Evolutionary conservation across 306 rosid genomes (phyloP).

Genomic region (Alnus rubra): DNA sequence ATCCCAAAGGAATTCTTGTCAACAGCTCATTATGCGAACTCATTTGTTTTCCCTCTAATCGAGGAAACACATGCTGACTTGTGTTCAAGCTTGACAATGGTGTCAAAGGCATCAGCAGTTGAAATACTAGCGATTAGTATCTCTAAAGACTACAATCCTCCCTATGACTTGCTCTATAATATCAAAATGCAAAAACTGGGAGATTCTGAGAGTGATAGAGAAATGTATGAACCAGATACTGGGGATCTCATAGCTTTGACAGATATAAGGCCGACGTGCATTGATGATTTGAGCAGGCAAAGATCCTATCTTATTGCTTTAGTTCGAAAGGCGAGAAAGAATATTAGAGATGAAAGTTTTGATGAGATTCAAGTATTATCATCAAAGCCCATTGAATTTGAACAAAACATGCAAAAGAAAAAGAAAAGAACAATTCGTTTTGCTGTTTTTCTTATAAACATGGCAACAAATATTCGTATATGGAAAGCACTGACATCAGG

Average conservation of each 20-base stretch:
- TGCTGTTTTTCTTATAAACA: slow-evolving; percentile 32
- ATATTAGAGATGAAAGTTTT: slow-evolving; percentile 8
- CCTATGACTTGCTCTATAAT: too few species aligned
- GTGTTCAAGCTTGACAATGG: too few species aligned
- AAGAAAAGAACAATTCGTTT: slow-evolving; percentile 23
- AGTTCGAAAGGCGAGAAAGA: slow-evolving; percentile 19
- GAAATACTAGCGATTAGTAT: too few species aligned
- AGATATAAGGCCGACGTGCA: slow-evolving; percentile 25
- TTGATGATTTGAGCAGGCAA: slow-evolving; percentile 31
- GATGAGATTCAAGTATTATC: slow-evolving; percentile 31
- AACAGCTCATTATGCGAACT: too few species aligned
- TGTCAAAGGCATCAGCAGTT: too few species aligned
- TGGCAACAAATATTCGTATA: slow-evolving; percentile 32
- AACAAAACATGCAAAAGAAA: slow-evolving; percentile 28
- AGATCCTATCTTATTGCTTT: slow-evolving; percentile 32
- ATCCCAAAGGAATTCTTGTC: too few species aligned
- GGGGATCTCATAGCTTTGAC: slow-evolving; percentile 41
- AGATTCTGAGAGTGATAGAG: too few species aligned
- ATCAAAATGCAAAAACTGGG: too few species aligned
- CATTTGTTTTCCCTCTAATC: too few species aligned
- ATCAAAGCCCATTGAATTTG: slow-evolving; percentile 32
- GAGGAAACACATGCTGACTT: too few species aligned
- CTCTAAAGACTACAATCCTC: too few species aligned
- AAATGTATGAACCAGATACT: slow-evolving; percentile 26
- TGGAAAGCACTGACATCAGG: slow-evolving; percentile 37